Evolutionary conservation across 2,329 filamentous ascomycete genomes (phyloP), one percentile per base, ranked within the genome.

Genomic region (Pseudonectria buxi): DNA sequence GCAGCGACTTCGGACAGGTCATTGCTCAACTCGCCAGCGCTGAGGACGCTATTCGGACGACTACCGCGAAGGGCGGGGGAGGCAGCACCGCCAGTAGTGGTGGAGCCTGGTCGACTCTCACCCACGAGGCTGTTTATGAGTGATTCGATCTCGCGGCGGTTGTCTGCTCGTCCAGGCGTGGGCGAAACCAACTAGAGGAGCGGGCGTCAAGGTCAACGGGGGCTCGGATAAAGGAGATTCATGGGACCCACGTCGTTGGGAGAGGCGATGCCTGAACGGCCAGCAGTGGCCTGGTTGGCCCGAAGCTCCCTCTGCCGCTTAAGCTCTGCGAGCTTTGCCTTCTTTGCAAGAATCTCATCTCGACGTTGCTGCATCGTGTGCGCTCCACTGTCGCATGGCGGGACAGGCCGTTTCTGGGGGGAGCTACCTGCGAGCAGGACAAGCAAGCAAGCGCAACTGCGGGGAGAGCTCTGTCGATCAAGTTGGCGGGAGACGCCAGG

Each of bases 301-400:
- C 89, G 77, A 51, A 90, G 68, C 61, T 94, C 88, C 52, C 92
- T 78, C 67, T 95, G 88, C 44, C 86, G 79, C 69, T 95, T 95
- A 47, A 98, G 76, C 73, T 96, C 92, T 32, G 86, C 89, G 54
- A 98, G 86, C 72, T 92, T 95, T 45, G 89, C 90, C 71, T 86
- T 90, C 69, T 98, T 98, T 50, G 88, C 89, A 53, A 92, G 71
- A 51, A 98, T 95, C 71, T 98, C 92, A 71, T 95, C 88, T 69
- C 87, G 84, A 54, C 89, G 83, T 72, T 89, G 82, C 67, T 83
- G 78, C 72, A 83, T 82, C 49, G 55, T 66, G 62, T 43, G 56
- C 44, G 56, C 50, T 58, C 53, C 52, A 56, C 53, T 62, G 55
- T 62, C 68, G 65, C 72, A 74, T 75, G 39, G 59, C 68, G 63